Evolutionary conservation across 805 yeast species (phyloP).

Genomic region (Ogataea glucozyma): DNA sequence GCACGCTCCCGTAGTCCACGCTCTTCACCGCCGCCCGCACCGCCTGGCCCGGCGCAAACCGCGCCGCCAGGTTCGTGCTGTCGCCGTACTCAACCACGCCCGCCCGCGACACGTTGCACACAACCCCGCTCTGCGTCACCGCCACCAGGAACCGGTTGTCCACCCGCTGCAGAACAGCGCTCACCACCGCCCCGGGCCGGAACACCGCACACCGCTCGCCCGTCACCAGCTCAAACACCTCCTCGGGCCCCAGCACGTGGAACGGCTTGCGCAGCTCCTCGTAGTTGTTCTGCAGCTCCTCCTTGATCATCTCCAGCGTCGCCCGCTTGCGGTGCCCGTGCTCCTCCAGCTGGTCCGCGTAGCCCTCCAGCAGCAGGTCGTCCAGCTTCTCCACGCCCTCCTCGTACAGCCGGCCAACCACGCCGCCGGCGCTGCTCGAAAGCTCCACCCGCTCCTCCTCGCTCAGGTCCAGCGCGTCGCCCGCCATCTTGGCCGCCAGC

Average conservation of each 20-base stretch:
- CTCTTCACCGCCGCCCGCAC: constrained; percentile 76
- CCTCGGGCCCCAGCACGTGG: constrained; percentile 62
- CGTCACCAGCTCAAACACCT: constrained; percentile 84
- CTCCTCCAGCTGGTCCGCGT: constrained; percentile 85
- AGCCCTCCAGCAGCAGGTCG: constrained; percentile 85
- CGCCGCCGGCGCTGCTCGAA: constrained; percentile 84
- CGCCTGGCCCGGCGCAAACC: constrained; percentile 70
- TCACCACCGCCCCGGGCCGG: constrained; percentile 67
- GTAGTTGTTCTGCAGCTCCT: constrained; percentile 83
- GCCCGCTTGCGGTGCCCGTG: constrained; percentile 74
- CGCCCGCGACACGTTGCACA: constrained; percentile 34
- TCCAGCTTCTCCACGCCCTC: constrained; percentile 76
- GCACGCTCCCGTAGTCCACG: constrained; percentile 72
- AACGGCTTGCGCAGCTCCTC: constrained; percentile 80
- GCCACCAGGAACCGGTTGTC: constrained; percentile 42
- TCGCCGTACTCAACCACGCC: constrained; percentile 48
- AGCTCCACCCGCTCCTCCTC: constrained; percentile 78
- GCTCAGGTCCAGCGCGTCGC: constrained; percentile 93
- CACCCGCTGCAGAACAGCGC: constrained; percentile 71
- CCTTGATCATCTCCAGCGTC: constrained; percentile 79
- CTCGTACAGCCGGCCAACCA: constrained; percentile 68
- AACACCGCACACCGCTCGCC: constrained; percentile 78
- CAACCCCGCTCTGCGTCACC: constrained; percentile 57
- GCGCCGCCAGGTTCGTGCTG: constrained; percentile 39
- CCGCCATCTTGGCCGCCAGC: constrained; percentile 94